Base-by-base conservation (phyloP, 1,284 basidiomycete species). In the Butyriboletus appendiculatus region DNA sequence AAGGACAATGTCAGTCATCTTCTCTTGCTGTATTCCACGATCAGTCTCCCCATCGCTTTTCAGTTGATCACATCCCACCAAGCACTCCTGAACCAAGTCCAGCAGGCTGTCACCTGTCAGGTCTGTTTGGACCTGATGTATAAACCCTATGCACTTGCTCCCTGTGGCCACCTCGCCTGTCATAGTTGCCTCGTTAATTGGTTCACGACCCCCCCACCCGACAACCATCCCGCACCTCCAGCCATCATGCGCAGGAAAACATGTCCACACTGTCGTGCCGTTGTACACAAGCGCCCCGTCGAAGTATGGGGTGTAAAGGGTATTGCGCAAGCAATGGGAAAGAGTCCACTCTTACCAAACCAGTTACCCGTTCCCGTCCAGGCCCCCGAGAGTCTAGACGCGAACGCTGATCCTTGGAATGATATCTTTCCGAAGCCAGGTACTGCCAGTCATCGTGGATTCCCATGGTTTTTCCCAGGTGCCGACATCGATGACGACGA, bases 141-240 rank as follows among this genome's bases (percentile, higher is more conserved):
- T 64, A 81, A 81, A 58, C 88, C 88, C 0, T 90, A 82, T 60
- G 81, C 85, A 0, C 78, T 91, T 16, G 76, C 83, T 0, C 86
- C 89, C 0, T 92, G 88, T 56, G 88, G 90, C 6, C 89, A 92
- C 60, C 73, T 88, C 40, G 80, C 83, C 5, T 92, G 88, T 63
- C 78, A 89, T 56, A 64, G 68, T 28, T 91, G 88, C 63, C 81
- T 92, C 14, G 76, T 88, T n/a, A 75, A 75, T 30, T 92, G 89
- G 88, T 92, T 91, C 66, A 84, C 78, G 8, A 76, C 79, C 15
- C 71, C 75, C 15, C 68, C 72, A 7, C 52, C 62, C 14, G 66
- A 67, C 45, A 62, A 68, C 45, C 58, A 56, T 24, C 59, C 52
- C 3, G 47, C 37, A 0, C 50, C 46, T 45, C 70, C 70, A 22